Percentiles rank a stretch among this genome's conserved stretches.
phyloP scores from a whole-genome alignment of 1,139 yeast species.

The Candida frijolesensis region DNA sequence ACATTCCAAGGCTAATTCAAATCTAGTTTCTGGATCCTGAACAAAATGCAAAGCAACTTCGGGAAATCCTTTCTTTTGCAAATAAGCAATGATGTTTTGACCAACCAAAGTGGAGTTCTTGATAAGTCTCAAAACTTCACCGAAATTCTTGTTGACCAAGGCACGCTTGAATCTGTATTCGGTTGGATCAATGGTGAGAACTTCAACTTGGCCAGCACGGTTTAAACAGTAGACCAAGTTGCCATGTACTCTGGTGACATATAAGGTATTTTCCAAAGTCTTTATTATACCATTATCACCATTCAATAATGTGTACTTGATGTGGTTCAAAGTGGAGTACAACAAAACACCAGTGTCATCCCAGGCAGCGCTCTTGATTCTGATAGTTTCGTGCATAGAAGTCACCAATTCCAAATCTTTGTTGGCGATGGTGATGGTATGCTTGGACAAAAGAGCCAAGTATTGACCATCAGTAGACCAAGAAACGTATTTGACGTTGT shows the following conservation, averaged over 20 bases:
- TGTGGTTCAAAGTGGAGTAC: constrained; percentile 93
- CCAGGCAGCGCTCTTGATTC: constrained; percentile 98
- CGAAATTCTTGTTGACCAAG: constrained; percentile 83
- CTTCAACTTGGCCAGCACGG: constrained; percentile 84
- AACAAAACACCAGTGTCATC: constrained; percentile 90
- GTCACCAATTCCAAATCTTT: constrained; percentile 77
- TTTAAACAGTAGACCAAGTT: constrained; percentile 76
- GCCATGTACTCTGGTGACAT: constrained; percentile 73
- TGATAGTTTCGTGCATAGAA: constrained; percentile 92
- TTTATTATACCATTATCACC: constrained; percentile 95
- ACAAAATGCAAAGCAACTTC: constrained; percentile 94
- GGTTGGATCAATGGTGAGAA: constrained; percentile 85
- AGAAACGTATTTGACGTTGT: constrained; percentile 81
- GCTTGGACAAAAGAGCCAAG: constrained; percentile 88
- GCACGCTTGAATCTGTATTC: constrained; percentile 97
- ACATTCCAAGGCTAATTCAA: constrained; percentile 93
- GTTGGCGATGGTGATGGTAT: constrained; percentile 85
- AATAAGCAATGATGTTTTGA: constrained; percentile 91
- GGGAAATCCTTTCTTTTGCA: constrained; percentile 95
- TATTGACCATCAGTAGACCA: constrained; percentile 91
- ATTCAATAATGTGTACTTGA: constrained; percentile 87
- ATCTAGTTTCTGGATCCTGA: constrained; percentile 93
- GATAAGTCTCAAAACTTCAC: constrained; percentile 89
- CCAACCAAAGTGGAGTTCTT: constrained; percentile 91
- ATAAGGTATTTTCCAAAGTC: constrained; percentile 89